Evolutionary conservation across 75 land plant species (phyloP), one percentile per base, ranked within the genome.

Genomic region (Pinus albicaulis): DNA sequence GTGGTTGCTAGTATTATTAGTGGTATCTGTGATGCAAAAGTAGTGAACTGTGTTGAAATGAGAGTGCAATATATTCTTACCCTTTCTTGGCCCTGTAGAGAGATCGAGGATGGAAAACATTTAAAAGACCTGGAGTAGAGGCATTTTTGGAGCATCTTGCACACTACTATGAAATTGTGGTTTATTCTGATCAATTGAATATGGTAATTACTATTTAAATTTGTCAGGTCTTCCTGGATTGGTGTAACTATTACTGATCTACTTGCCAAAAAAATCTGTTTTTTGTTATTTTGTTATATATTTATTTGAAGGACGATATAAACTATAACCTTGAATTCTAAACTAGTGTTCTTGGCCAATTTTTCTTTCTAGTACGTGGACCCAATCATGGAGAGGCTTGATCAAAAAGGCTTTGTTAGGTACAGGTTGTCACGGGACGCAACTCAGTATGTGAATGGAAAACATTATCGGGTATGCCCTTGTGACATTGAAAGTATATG

Each of bases 41-140:
- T 48, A 48, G 12, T 48, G 53, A 48, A 44, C 11, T 48, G 53
- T 48, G 53, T 12, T 3, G 53, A 48, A 48, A 48, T 48, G 53
- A 44, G 7, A 44, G 52, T 61, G 48, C 11, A 2, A 26, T 60
- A 5, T 60, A 28, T 70, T 31, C 71, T 59, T 26, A 68, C 16
- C 68, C 52, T 26, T 20, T 28, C 20, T 76, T 74, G 19, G n/a
- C 4, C 17, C 28, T 73, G 65, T 82, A 97, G 99, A 86, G 98
- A 56, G 99, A 97, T 3, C 85, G 93, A 82, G 99, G 98, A 55
- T 94, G 99, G 98, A 78, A 86, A 62, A 94, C 99, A 52, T 89
- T 94, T 71, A 97, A 94, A 79, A 79, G 99, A 62, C 99, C 99
- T 79, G 99, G 99, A 76, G 98, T 92, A 72, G 98, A 94, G 62